These are phyloP conservation scores for Venturia aucupariae DNA, from an alignment of 2,329 filamentous ascomycete species.

Conservation along the genomic window DNA sequence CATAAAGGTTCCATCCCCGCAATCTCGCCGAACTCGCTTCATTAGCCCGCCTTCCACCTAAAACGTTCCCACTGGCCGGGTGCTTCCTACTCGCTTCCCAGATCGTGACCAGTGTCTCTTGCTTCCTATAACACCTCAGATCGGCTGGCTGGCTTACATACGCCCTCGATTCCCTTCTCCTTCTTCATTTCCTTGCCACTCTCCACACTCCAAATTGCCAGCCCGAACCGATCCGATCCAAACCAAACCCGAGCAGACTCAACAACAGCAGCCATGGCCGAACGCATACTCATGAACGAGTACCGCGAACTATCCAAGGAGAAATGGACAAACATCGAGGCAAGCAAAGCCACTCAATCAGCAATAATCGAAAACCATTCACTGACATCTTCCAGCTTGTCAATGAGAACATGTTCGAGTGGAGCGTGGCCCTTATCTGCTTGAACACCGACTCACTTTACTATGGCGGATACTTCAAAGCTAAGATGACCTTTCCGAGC, in stretches of 20 bases:
- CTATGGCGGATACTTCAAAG: conserved; percentile 88
- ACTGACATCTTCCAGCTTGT: conserved; percentile 47
- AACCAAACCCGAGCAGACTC: neutral
- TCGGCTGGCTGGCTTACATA: neutral
- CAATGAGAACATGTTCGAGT: conserved; percentile 75
- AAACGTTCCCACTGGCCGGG: neutral
- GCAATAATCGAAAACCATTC: neutral
- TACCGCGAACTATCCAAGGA: conserved; percentile 74
- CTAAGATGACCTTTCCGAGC: conserved; percentile 74
- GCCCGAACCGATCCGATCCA: neutral
- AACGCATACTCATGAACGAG: conserved; percentile 84
- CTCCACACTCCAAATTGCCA: neutral
- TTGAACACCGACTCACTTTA: conserved; percentile 87
- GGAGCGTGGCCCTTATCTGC: conserved; percentile 83
- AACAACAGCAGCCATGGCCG: conserved; percentile 34
- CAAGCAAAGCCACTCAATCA: conserved; percentile 31
- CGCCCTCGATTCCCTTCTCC: neutral
- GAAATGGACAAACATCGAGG: conserved; percentile 88
- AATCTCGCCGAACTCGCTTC: neutral
- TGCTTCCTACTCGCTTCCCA: neutral
- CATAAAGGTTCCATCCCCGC: neutral
- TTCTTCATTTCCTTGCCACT: neutral
- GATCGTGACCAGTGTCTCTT: neutral
- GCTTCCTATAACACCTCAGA: neutral
- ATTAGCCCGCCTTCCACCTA: neutral